Evolutionary conservation across 2,329 filamentous ascomycete genomes (phyloP).

Genomic region (Paracorniculantispora psalliotae): DNA sequence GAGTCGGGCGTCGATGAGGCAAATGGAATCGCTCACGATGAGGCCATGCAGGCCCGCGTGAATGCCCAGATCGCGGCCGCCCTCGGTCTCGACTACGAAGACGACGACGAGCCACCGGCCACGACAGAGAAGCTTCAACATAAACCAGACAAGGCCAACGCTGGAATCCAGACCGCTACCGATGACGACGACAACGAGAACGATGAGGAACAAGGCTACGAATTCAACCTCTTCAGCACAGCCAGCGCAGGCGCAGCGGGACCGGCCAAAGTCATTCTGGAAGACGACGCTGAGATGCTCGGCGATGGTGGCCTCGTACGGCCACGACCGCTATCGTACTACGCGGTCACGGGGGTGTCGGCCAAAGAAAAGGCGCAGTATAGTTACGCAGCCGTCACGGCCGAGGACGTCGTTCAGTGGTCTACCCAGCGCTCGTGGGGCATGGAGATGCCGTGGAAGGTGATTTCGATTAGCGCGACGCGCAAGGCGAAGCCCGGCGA

Average conservation of each 20-base stretch:
- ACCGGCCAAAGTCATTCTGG: constrained; percentile 46
- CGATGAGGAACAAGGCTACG: constrained; percentile 28
- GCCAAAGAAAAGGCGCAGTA: constrained; percentile 35
- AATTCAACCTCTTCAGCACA: constrained; percentile 53
- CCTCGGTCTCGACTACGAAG: constrained; percentile 33
- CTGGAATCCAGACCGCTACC: constrained; percentile 8
- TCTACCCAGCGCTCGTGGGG: constrained; percentile 49
- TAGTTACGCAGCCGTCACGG: constrained; percentile 43
- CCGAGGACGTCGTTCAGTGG: constrained; percentile 44
- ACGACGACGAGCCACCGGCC: constrained; percentile 6
- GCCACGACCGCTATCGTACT: constrained; percentile 43
- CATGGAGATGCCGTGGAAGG: constrained; percentile 56
- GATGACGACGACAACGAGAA: constrained; percentile 19
- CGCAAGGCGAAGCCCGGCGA: constrained; percentile 21
- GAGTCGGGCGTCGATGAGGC: constrained; percentile 23
- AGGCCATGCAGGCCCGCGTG: constrained; percentile 38
- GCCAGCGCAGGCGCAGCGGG: constrained; percentile 26
- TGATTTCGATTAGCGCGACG: constrained; percentile 39
- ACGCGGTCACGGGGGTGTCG: constrained; percentile 39
- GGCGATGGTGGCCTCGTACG: constrained; percentile 33
- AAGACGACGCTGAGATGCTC: constrained; percentile 33
- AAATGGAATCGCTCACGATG: constrained; percentile 34
- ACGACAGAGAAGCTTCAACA: background rate
- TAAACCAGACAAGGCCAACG: background rate
- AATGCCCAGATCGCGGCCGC: constrained; percentile 45